Evolutionary conservation across 2,329 filamentous ascomycete genomes (phyloP).

Genomic region (Hawksworthiomyces lignivorus): DNA sequence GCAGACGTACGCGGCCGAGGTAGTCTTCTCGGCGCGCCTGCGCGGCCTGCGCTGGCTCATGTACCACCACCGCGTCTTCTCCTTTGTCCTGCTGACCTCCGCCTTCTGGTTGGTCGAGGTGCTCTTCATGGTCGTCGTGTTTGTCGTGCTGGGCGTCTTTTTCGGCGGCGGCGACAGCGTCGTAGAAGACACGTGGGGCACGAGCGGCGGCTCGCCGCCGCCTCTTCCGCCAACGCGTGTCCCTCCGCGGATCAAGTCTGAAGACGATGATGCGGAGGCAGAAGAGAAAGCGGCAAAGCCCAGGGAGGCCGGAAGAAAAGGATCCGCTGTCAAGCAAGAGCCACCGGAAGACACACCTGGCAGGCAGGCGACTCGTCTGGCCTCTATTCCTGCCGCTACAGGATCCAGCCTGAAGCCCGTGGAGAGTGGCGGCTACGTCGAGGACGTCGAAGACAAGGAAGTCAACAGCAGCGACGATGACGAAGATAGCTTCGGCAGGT

Average conservation of each 20-base stretch:
- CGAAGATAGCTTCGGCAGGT: not conserved
- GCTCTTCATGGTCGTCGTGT: slow-evolving; percentile 56
- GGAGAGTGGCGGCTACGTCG: too few species aligned
- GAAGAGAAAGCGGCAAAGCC: not conserved
- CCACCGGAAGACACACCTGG: not conserved
- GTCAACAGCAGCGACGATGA: not conserved
- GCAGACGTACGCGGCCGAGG: slow-evolving; percentile 65
- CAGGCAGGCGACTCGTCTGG: too few species aligned
- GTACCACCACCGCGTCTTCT: slow-evolving; percentile 70
- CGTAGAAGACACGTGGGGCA: not conserved
- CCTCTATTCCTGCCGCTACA: too few species aligned
- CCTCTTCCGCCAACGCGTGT: too few species aligned
- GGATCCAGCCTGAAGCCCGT: too few species aligned
- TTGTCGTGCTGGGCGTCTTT: slow-evolving; percentile 43
- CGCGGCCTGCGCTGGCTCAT: slow-evolving; percentile 75
- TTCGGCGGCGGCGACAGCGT: not conserved
- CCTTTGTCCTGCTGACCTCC: slow-evolving; percentile 59
- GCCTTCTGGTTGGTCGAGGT: slow-evolving; percentile 75
- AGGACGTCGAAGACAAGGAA: not conserved
- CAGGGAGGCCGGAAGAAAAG: not conserved
- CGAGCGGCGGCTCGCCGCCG: too few species aligned
- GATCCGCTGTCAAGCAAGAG: not conserved
- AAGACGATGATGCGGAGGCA: too few species aligned
- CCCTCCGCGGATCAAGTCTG: too few species aligned
- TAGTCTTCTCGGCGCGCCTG: slow-evolving; percentile 68